Percentiles rank a stretch among this genome's conserved stretches.
Evolutionary conservation across 2,329 filamentous ascomycete species (phyloP).

Genomic region (Pyricularia pennisetigena): DNA sequence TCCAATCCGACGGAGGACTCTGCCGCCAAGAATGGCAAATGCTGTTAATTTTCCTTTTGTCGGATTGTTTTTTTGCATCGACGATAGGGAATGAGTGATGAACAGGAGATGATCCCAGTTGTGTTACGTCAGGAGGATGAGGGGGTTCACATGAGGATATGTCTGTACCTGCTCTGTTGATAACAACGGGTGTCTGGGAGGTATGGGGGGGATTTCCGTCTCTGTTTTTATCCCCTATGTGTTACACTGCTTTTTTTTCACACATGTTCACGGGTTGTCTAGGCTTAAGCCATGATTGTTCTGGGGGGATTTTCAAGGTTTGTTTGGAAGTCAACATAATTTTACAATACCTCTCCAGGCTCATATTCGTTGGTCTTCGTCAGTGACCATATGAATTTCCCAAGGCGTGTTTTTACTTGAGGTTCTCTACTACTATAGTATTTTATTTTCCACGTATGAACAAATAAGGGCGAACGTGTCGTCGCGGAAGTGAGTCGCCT

Average conservation of each 20-base stretch:
- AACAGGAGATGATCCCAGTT: neutral
- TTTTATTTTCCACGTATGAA: neutral
- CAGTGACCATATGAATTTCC: neutral
- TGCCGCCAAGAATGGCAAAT: constrained; percentile 69
- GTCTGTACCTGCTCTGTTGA: neutral
- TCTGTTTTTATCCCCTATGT: neutral
- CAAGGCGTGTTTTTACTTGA: neutral
- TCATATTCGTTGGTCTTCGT: neutral
- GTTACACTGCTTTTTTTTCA: neutral
- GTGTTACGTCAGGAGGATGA: neutral
- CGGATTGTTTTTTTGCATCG: neutral
- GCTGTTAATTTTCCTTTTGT: constrained; percentile 49
- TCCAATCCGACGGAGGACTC: constrained; percentile 72
- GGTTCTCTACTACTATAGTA: neutral
- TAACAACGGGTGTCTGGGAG: neutral
- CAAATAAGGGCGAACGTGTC: neutral
- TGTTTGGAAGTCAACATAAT: neutral
- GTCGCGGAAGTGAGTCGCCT: neutral
- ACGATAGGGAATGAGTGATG: constrained; percentile 1
- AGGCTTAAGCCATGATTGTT: neutral
- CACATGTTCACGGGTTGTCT: neutral
- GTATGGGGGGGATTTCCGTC: neutral
- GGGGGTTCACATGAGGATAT: neutral
- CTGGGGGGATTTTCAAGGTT: neutral
- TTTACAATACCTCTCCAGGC: neutral